Conservation (phyloP, 2,329 filamentous ascomycete genomes). For the Xylariaceae sp. region DNA sequence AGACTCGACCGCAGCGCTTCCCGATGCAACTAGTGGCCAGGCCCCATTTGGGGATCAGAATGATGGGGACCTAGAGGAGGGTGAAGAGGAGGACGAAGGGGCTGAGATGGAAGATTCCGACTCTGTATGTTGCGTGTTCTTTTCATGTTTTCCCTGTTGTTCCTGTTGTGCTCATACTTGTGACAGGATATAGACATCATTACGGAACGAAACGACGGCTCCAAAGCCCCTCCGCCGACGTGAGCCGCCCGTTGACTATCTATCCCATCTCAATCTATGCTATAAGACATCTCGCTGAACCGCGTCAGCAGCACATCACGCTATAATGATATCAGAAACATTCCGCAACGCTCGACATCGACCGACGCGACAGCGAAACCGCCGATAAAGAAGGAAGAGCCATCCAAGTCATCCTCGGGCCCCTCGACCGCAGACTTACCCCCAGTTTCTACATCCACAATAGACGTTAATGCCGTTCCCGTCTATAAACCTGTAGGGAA, state of each 20-base stretch:
- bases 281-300: not conserved
- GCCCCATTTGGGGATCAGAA: slow-evolving; percentile 26
- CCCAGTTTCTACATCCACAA: slow-evolving; percentile 70
- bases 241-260: slow-evolving; percentile 31
- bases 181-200: slow-evolving; percentile 63
- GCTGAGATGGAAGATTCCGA: slow-evolving; percentile 58
- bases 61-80: slow-evolving; percentile 56
- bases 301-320: slow-evolving; percentile 49
- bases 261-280: not conserved
- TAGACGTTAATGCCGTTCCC: slow-evolving; percentile 81
- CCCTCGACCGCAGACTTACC: slow-evolving; percentile 33
- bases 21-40: slow-evolving; percentile 5
- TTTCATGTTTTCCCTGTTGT: not conserved
- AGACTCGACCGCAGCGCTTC: slow-evolving; percentile 3
- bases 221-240: slow-evolving; percentile 54
- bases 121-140: slow-evolving; percentile 34
- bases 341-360: slow-evolving; percentile 53
- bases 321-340: slow-evolving; percentile 62
- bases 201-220: slow-evolving; percentile 60
- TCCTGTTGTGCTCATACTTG: slow-evolving; percentile 23
- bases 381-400: slow-evolving; percentile 42
- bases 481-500: slow-evolving; percentile 74
- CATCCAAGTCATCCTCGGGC: slow-evolving; percentile 24
- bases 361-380: slow-evolving; percentile 46
- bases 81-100: slow-evolving; percentile 58